Percentiles rank a stretch among this genome's conserved stretches.
Evolutionary conservation across 257 asterid genomes (phyloP).

Genomic region (Solanum chiquidenum): DNA sequence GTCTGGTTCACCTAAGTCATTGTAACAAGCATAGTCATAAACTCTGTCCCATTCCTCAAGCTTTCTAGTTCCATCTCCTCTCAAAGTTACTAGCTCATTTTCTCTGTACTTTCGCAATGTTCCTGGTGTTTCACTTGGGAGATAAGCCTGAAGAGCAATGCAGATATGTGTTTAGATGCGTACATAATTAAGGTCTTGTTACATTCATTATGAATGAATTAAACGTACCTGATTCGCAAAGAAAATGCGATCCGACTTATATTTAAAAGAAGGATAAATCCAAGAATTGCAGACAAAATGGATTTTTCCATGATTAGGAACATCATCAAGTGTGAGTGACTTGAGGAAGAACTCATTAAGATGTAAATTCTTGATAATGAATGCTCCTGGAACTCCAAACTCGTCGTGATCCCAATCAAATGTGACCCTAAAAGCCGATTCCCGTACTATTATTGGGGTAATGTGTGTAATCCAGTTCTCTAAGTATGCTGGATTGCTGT

Average conservation of each 20-base stretch:
- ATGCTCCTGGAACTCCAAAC: no score
- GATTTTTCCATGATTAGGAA: background rate
- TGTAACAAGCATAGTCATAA: slow-evolving; percentile 1
- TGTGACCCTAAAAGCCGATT: background rate
- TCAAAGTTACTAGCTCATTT: background rate
- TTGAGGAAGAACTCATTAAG: background rate
- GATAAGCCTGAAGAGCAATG: slow-evolving; percentile 9
- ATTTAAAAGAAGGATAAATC: background rate
- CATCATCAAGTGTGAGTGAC: background rate
- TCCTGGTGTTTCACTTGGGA: background rate
- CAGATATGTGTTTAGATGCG: background rate
- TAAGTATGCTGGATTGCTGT: slow-evolving; percentile 12
- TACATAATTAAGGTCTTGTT: background rate
- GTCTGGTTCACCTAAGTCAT: slow-evolving; percentile 29
- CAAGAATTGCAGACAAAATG: background rate
- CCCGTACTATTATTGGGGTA: slow-evolving; percentile 2
- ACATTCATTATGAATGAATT: background rate
- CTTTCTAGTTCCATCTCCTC: background rate
- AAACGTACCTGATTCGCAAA: background rate
- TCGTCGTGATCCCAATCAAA: background rate
- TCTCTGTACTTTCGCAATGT: background rate
- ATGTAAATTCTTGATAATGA: background rate
- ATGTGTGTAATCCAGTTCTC: slow-evolving; percentile 4
- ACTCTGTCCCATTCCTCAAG: background rate
- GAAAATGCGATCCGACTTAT: background rate